phyloP scores from a whole-genome alignment of 2,329 filamentous ascomycete species.

The Emergomyces pasteurianus region DNA sequence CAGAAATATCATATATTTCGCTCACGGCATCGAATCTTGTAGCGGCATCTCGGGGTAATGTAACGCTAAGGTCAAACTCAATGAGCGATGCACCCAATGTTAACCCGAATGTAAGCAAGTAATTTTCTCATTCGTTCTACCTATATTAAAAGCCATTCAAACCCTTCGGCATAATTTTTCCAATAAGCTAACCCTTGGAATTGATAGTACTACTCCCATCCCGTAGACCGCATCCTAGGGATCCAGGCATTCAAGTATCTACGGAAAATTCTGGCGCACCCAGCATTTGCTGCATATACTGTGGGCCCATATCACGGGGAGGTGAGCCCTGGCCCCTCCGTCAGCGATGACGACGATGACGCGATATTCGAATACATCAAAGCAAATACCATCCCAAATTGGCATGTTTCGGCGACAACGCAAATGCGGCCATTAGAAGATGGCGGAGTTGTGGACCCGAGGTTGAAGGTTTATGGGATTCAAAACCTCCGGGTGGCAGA shows the following conservation, averaged over 20 bases:
- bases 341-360: conserved; percentile 14
- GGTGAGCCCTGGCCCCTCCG: conserved; percentile 13
- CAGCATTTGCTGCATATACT: conserved; percentile 8
- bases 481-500: conserved; percentile 9
- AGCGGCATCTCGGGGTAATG: conserved; percentile 10
- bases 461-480: conserved; percentile 10
- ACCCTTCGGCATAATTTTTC: background rate
- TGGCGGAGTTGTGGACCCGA: conserved; percentile 11
- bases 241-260: conserved; percentile 16
- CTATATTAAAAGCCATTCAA: background rate
- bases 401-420: conserved; percentile 6
- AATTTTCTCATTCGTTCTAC: background rate
- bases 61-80: conserved; percentile 9
- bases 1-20: conserved; percentile 23
- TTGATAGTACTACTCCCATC: conserved; percentile 8
- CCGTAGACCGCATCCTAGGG: conserved; percentile 11
- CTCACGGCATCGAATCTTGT: conserved; percentile 20
- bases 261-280: conserved; percentile 14
- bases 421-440: conserved; percentile 9
- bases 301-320: conserved; percentile 13
- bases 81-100: conserved; percentile 9
- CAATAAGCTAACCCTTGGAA: background rate
- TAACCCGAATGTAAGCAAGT: conserved; percentile 9
- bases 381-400: conserved; percentile 8
- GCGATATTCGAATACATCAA: conserved; percentile 15